These are phyloP conservation scores for Talaromyces nanjingensis DNA, from an alignment of 495 filamentous ascomycete species.

Conservation along the genomic window DNA sequence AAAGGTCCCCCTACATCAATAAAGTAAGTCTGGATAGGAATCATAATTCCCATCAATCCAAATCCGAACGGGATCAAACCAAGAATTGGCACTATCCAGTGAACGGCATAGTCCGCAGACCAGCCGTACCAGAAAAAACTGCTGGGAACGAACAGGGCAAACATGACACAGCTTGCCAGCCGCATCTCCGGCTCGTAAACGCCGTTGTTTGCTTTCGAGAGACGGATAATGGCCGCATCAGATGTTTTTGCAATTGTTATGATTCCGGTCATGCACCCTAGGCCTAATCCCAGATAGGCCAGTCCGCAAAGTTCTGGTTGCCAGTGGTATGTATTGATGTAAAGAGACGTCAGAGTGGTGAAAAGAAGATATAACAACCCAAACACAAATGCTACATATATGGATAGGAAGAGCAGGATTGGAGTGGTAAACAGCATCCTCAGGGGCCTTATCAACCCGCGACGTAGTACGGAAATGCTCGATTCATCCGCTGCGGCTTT, in stretches of 20 bases:
- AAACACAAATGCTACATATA: constrained; percentile 10
- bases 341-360: constrained; percentile 10
- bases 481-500: constrained; percentile 12
- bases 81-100: constrained; percentile 48
- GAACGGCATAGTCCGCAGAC: constrained; percentile 39
- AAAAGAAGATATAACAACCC: constrained; percentile 12
- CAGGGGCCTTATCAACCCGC: constrained; percentile 1
- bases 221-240: constrained; percentile 6
- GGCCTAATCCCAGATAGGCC: constrained; percentile 8
- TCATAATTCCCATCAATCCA: constrained; percentile 20
- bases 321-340: constrained; percentile 9
- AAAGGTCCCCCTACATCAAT: constrained; percentile 59
- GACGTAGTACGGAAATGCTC: constrained; percentile 16
- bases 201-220: constrained; percentile 4
- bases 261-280: constrained; percentile 2
- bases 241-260: constrained; percentile 3
- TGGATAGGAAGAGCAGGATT: constrained; percentile 7
- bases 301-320: constrained; percentile 8
- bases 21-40: constrained; percentile 49
- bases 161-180: constrained; percentile 7
- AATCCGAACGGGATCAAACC: constrained; percentile 37
- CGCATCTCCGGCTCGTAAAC: constrained; percentile 6
- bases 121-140: constrained; percentile 57
- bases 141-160: constrained; percentile 18
- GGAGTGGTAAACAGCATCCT: constrained; percentile 9